Base-by-base conservation (phyloP, 805 yeast genomes). In the Saccharomyces mikatae region DNA sequence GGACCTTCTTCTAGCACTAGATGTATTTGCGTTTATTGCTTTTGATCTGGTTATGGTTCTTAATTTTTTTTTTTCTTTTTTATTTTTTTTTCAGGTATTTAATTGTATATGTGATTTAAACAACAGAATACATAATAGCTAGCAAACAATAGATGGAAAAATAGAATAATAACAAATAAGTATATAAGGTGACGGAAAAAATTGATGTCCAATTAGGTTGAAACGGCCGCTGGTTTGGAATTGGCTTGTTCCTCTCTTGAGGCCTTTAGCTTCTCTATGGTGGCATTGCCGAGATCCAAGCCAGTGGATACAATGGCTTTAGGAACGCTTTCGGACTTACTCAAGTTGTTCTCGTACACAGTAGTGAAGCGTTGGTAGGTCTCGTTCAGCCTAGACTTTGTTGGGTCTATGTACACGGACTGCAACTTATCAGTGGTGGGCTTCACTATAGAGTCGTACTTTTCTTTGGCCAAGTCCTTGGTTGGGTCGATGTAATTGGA, bases 291-390 rank as follows among this genome's bases (percentile, higher is more conserved):
- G 22, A 69, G 51, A 26, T 69, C 71, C 27, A 62, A 56, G 26
- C 72, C 70, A 2, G 72, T 69, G 28, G 65, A 58, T 11, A 67
- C 62, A 21, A 69, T 54, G 3, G 72, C 72, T 26, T 63, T 62
- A 36, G 72, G 71, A 14, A 69, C 61, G 44, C 66, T 65, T 44
- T 66, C 69, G 29, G 63, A 55, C 52, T 64, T 63, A 53, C 49
- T 60, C 47, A 63, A 53, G 30, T 66, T 67, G 46, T 59, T 57
- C 52, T 67, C 71, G 53, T 67, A 67, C 30, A 60, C 58, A 2
- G 59, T 56, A 1, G 69, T 61, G 10, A 67, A 68, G 11, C 65
- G 60, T 54, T 67, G 65, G 52, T 65, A 67, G 3, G 63, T 59
- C 22, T 60, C 60, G 30, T 54, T 54, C 28, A 53, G 31, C 46